phyloP scores from a whole-genome alignment of 306 rosid genomes.

The Luffa aegyptiaca region DNA sequence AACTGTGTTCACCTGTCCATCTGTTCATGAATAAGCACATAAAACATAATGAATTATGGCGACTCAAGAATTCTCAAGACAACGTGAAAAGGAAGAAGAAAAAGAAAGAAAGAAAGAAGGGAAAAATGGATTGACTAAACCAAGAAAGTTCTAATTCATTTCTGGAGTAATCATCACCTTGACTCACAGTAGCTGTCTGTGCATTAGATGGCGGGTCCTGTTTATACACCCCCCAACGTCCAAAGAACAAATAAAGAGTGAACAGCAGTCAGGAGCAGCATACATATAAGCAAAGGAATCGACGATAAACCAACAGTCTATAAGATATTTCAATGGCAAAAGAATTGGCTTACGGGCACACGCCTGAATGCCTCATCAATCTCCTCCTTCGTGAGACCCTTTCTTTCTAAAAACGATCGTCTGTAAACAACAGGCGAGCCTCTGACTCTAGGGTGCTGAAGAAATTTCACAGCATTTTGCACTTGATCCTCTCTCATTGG shows the following conservation, averaged over 20 bases:
- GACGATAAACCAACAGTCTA: neutral
- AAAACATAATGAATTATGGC: slow-evolving; percentile 6
- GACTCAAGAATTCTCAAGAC: neutral
- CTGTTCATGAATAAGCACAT: slow-evolving; percentile 26
- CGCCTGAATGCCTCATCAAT: slow-evolving; percentile 91
- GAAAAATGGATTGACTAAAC: slow-evolving; percentile 1
- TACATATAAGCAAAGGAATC: slow-evolving; percentile 1
- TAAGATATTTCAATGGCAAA: neutral
- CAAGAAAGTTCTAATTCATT: neutral
- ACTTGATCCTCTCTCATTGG: slow-evolving; percentile 92
- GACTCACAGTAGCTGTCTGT: slow-evolving; percentile 48
- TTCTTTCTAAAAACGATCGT: slow-evolving; percentile 84
- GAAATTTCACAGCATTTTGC: slow-evolving; percentile 88
- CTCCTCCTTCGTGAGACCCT: slow-evolving; percentile 96
- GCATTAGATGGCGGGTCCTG: slow-evolving; percentile 70
- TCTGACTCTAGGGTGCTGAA: slow-evolving; percentile 79
- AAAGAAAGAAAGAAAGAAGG: neutral
- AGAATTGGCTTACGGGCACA: slow-evolving; percentile 60
- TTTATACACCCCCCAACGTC: neutral
- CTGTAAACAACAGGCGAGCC: slow-evolving; percentile 85
- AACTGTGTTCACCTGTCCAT: slow-evolving; percentile 39
- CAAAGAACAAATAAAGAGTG: slow-evolving; percentile 6
- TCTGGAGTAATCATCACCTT: slow-evolving; percentile 34
- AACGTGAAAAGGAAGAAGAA: neutral
- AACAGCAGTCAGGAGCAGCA: slow-evolving; percentile 1